Evolutionary conservation across 140 eudicot genomes (phyloP).

Genomic region (Senecio squalidus): DNA sequence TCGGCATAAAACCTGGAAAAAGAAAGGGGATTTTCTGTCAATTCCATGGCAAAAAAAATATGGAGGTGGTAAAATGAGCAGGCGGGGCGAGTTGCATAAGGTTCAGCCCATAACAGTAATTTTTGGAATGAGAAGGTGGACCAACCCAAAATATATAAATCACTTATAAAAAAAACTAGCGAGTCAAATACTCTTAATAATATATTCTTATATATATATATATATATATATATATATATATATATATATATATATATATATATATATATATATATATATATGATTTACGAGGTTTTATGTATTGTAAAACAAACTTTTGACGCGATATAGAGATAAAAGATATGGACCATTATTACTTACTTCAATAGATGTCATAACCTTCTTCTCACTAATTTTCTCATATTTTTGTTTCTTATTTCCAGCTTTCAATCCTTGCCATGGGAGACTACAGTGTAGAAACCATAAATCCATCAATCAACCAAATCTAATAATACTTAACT

Average conservation of each 20-base stretch:
- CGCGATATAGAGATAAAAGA: background rate
- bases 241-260: too few relatives aligned
- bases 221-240: too few relatives aligned
- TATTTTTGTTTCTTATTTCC: slow-evolving; percentile 84
- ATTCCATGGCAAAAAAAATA: background rate
- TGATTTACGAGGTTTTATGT: background rate
- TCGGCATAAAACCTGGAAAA: slow-evolving; percentile 61
- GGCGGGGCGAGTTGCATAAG: background rate
- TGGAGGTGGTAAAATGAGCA: background rate
- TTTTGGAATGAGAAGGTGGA: background rate
- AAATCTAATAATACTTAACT: background rate
- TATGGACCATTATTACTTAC: slow-evolving; percentile 27
- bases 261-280: too few relatives aligned
- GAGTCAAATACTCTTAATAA: too few relatives aligned
- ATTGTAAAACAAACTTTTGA: too few relatives aligned
- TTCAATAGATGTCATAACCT: slow-evolving; percentile 80
- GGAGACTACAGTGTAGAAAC: slow-evolving; percentile 44
- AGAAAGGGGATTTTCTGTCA: background rate
- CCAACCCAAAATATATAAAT: background rate
- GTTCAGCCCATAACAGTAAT: background rate
- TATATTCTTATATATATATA: too few relatives aligned
- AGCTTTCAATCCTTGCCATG: slow-evolving; percentile 94
- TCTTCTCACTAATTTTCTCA: slow-evolving; percentile 78
- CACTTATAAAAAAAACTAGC: too few relatives aligned
- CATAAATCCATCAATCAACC: background rate